phyloP scores from a whole-genome alignment of 192 early-diverging fungal species.

The Linnemannia exigua region DNA sequence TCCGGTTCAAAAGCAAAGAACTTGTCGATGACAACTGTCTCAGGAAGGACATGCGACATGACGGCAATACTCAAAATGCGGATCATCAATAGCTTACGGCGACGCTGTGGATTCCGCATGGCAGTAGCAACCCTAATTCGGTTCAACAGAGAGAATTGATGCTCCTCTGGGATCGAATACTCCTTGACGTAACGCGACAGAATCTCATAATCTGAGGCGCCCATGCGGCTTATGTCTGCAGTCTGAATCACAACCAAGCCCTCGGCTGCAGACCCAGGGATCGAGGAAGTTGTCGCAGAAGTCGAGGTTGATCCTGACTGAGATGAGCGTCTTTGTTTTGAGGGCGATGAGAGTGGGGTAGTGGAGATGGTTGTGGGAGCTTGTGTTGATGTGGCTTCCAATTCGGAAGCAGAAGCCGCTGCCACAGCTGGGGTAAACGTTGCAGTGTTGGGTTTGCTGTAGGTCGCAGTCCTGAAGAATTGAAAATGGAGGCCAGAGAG shows the following conservation, averaged over 20 bases:
- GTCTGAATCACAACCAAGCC: constrained; percentile 73
- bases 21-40: constrained; percentile 74
- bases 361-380: constrained; percentile 26
- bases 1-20: constrained; percentile 93
- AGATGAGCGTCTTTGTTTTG: constrained; percentile 42
- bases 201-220: constrained; percentile 64
- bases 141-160: constrained; percentile 84
- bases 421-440: background rate
- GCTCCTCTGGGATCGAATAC: constrained; percentile 78
- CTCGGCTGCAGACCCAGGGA: constrained; percentile 36
- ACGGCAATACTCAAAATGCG: constrained; percentile 87
- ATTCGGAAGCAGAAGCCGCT: background rate
- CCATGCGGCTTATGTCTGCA: constrained; percentile 48
- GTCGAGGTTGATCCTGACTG: constrained; percentile 26
- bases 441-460: constrained; percentile 10
- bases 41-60: constrained; percentile 74
- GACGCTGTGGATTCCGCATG: constrained; percentile 59
- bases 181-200: constrained; percentile 73
- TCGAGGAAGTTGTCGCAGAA: background rate
- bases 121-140: constrained; percentile 82
- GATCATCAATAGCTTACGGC: constrained; percentile 76
- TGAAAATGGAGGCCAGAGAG: constrained; percentile 65
- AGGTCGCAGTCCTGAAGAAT: constrained; percentile 70
- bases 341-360: constrained; percentile 12
- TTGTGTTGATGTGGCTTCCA: background rate